These are phyloP conservation scores for Colletotrichum sp. DNA, from an alignment of 2,329 filamentous ascomycete species.

Conservation along the genomic window DNA sequence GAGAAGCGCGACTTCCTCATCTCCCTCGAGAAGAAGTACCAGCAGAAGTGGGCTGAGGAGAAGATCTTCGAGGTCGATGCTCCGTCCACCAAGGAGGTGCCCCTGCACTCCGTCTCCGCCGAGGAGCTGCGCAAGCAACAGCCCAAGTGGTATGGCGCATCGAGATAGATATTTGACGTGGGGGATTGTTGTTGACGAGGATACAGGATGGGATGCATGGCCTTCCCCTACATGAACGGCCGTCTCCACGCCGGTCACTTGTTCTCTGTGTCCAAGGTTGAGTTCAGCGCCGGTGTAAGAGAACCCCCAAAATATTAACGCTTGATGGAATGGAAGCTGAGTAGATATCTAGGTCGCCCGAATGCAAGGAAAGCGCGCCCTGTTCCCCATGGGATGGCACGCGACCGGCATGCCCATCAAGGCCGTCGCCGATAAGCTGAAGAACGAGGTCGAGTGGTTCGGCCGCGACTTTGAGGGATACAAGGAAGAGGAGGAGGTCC, in stretches of 20 bases:
- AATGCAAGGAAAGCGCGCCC: constrained; percentile 86
- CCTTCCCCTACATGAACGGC: constrained; percentile 79
- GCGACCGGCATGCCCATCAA: constrained; percentile 98
- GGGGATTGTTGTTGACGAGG: neutral
- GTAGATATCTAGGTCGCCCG: constrained; percentile 54
- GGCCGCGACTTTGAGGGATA: constrained; percentile 85
- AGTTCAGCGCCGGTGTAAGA: constrained; percentile 82
- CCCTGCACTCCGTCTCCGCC: constrained; percentile 74
- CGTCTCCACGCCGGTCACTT: constrained; percentile 89
- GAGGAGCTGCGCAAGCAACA: constrained; percentile 78
- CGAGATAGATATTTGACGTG: constrained; percentile 56
- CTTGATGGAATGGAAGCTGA: neutral
- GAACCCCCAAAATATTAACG: neutral
- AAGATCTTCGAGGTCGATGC: constrained; percentile 86
- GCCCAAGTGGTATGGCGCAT: constrained; percentile 84
- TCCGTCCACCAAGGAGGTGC: constrained; percentile 78
- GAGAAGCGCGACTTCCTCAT: constrained; percentile 87
- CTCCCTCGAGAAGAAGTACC: constrained; percentile 89
- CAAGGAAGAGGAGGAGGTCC: constrained; percentile 64
- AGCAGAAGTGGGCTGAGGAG: constrained; percentile 80
- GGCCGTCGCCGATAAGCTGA: constrained; percentile 93
- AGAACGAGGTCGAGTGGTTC: constrained; percentile 87
- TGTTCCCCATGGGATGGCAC: constrained; percentile 95
- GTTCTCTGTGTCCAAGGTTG: constrained; percentile 91
- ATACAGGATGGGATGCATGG: constrained; percentile 35